phyloP scores from a whole-genome alignment of 2,329 filamentous ascomycete genomes.

The Fusarium pseudocircinatum region DNA sequence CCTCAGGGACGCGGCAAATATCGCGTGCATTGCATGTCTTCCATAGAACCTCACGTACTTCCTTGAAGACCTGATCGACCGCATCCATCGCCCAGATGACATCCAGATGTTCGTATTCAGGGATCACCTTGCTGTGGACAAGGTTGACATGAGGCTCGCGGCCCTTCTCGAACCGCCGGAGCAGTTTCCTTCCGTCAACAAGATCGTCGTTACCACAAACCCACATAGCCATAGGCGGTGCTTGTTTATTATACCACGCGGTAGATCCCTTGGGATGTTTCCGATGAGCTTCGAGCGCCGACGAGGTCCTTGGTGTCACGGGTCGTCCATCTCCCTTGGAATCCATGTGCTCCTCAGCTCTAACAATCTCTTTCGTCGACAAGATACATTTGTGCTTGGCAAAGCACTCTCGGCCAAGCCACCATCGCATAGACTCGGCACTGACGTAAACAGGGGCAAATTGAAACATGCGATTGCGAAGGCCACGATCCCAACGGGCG shows the following conservation, averaged over 20 bases:
- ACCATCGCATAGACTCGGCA: slow-evolving; percentile 93
- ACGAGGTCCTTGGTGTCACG: slow-evolving; percentile 35
- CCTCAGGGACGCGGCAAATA: slow-evolving; percentile 70
- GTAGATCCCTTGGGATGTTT: slow-evolving; percentile 59
- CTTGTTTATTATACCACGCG: slow-evolving; percentile 84
- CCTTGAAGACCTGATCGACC: slow-evolving; percentile 81
- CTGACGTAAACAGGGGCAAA: slow-evolving; percentile 92
- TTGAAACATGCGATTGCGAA: slow-evolving; percentile 87
- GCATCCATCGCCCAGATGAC: slow-evolving; percentile 95
- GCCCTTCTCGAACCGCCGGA: slow-evolving; percentile 78
- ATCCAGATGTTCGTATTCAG: slow-evolving; percentile 92
- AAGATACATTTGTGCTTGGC: slow-evolving; percentile 83
- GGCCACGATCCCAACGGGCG: slow-evolving; percentile 80
- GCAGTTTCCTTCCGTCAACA: slow-evolving; percentile 80
- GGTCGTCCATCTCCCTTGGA: slow-evolving; percentile 48
- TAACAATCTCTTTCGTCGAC: slow-evolving; percentile 76
- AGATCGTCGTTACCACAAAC: slow-evolving; percentile 84
- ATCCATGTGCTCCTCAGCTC: slow-evolving; percentile 69
- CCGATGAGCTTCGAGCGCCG: slow-evolving; percentile 47
- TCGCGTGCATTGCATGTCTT: slow-evolving; percentile 70
- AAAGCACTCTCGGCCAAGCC: slow-evolving; percentile 89
- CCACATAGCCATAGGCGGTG: slow-evolving; percentile 89
- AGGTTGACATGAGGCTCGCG: slow-evolving; percentile 83
- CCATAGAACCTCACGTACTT: slow-evolving; percentile 86
- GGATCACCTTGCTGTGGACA: slow-evolving; percentile 83